A percentile compares a stretch with the other conserved stretches of the same genome.
Conservation (phyloP, 345 rosid species). For the Psidium friedrichsthalianum region DNA sequence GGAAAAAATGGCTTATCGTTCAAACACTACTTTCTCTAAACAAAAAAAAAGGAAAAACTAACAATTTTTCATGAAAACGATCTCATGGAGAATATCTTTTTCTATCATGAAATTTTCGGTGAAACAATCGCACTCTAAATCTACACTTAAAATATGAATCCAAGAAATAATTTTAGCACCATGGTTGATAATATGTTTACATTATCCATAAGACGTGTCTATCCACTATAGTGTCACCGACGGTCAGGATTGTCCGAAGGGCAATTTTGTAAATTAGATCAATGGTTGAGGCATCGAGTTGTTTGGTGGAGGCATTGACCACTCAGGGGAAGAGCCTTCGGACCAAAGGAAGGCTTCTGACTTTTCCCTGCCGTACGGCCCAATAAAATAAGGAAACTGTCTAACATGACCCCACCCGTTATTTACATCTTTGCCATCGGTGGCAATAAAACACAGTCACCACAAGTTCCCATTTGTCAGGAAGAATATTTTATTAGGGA, state of each 20-base stretch:
- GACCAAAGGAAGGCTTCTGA: not conserved
- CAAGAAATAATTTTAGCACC: not conserved
- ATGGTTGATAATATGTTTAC: not conserved
- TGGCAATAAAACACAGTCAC: not conserved
- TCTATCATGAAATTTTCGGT: not conserved
- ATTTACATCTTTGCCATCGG: not conserved
- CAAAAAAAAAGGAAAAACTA: not conserved
- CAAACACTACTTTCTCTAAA: rapidly evolving
- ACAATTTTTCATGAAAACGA: not conserved
- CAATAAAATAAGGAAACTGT: not conserved
- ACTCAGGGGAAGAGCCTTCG: not conserved
- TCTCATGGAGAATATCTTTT: rapidly evolving
- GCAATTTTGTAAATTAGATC: not conserved
- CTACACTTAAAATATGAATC: not conserved
- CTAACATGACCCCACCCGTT: not conserved
- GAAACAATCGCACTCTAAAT: not conserved
- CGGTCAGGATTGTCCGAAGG: not conserved
- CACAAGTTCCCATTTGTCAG: not conserved
- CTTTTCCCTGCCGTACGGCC: not conserved
- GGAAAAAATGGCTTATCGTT: rapidly evolving
- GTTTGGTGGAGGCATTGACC: not conserved
- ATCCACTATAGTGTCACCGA: not conserved
- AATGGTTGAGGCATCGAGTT: not conserved
- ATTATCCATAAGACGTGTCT: not conserved
- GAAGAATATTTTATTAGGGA: not conserved